phyloP scores from a whole-genome alignment of 164 flowering plant genomes.

The Malania oleifera region DNA sequence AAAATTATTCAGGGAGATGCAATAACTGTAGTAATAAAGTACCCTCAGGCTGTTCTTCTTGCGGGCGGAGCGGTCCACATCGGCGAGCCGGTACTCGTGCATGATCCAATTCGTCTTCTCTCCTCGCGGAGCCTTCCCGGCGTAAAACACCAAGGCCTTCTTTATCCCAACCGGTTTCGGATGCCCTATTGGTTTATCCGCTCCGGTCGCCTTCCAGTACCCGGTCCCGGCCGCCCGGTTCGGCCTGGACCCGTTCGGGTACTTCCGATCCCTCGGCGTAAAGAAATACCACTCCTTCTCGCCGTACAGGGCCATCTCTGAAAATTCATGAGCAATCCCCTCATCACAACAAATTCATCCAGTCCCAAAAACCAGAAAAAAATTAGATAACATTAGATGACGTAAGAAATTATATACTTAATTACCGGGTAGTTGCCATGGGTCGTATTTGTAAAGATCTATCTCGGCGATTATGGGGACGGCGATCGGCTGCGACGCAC shows the following conservation, averaged over 20 bases:
- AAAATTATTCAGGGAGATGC: no score
- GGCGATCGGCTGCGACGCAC: constrained; percentile 56
- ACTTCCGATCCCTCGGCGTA: constrained; percentile 60
- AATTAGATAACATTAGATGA: no score
- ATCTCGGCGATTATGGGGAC: constrained; percentile 70
- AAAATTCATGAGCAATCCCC: background rate
- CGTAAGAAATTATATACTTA: no score
- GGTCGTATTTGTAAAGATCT: constrained; percentile 68
- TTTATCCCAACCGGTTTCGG: constrained; percentile 56
- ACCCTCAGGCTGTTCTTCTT: constrained; percentile 61
- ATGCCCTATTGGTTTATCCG: constrained; percentile 60
- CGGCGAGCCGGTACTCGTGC: constrained; percentile 68
- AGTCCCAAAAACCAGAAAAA: background rate
- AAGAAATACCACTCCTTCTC: constrained; percentile 73
- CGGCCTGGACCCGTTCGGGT: constrained; percentile 70
- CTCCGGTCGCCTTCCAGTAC: constrained; percentile 75
- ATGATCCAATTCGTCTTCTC: constrained; percentile 71
- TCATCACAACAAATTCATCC: background rate
- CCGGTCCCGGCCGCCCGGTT: constrained; percentile 67
- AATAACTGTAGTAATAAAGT: background rate
- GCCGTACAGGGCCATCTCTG: constrained; percentile 51
- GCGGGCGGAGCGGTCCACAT: constrained; percentile 53
- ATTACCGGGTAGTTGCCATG: constrained; percentile 68
- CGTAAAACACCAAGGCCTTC: constrained; percentile 63
- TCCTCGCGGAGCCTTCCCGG: constrained; percentile 61